A percentile compares a stretch with the other conserved stretches of the same genome.
phyloP scores from a whole-genome alignment of 1,284 basidiomycete species.

The Cryptococcus sp. region DNA sequence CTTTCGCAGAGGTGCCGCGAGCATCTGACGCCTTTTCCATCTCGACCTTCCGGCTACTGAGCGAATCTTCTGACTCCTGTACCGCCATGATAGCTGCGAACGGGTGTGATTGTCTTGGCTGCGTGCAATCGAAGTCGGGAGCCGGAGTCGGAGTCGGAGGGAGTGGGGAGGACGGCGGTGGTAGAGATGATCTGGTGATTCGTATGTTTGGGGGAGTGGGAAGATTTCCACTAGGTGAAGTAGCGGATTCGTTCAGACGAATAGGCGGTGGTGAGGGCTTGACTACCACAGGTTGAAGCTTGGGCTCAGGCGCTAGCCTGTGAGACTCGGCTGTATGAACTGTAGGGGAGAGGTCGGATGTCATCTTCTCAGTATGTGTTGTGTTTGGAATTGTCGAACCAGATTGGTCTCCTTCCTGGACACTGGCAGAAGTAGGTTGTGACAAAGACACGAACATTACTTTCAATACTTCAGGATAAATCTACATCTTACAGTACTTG shows the following conservation, averaged over 20 bases:
- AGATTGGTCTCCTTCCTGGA: too few species aligned
- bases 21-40: constrained; percentile 1
- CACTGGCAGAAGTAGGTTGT: too few species aligned
- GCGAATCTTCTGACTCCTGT: constrained; percentile 13
- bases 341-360: too few species aligned
- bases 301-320: too few species aligned
- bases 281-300: too few species aligned
- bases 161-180: background rate
- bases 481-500: too few species aligned
- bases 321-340: too few species aligned
- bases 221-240: background rate
- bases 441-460: too few species aligned
- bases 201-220: background rate
- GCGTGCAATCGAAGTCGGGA: background rate
- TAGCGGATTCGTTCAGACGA: background rate
- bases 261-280: background rate
- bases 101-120: background rate
- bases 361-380: too few species aligned
- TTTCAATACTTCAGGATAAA: too few species aligned
- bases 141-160: background rate
- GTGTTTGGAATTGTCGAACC: too few species aligned
- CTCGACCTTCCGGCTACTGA: background rate
- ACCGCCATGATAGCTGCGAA: constrained; percentile 21
- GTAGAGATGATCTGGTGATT: background rate
- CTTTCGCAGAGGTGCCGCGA: background rate